Evolutionary conservation across 148 eudicot species (phyloP).

Genomic region (Rhododendron ferrugineum): DNA sequence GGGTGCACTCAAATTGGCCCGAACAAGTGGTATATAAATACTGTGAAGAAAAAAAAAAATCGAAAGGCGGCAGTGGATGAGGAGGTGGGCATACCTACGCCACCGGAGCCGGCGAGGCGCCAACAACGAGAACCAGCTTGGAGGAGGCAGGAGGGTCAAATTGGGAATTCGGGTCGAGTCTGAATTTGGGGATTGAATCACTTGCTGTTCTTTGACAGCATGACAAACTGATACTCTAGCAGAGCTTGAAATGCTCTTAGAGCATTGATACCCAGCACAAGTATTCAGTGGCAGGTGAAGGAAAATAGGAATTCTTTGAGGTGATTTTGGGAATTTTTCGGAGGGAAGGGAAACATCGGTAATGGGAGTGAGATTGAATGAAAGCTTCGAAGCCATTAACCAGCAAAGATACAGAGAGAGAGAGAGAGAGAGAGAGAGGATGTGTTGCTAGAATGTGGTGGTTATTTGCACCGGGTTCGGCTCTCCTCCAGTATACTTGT

Average conservation of each 20-base stretch:
- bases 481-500: too few relatives aligned
- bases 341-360: constrained; percentile 20
- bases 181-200: constrained; percentile 23
- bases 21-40: background rate
- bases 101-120: constrained; percentile 91
- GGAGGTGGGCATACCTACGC: constrained; percentile 56
- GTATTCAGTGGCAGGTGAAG: constrained; percentile 1
- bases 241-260: constrained; percentile 6
- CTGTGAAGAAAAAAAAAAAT: background rate
- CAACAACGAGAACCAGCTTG: constrained; percentile 77
- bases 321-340: constrained; percentile 13
- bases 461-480: too few relatives aligned
- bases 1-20: too few relatives aligned
- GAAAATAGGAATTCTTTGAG: constrained; percentile 20
- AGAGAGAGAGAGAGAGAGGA: too few relatives aligned
- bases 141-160: constrained; percentile 26
- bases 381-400: constrained; percentile 45
- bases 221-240: constrained; percentile 10
- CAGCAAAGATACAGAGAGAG: too few relatives aligned
- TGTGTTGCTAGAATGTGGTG: too few relatives aligned
- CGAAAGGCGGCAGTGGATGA: background rate
- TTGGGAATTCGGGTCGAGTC: constrained; percentile 21
- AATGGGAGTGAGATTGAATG: constrained; percentile 27
- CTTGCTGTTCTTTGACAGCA: constrained; percentile 46
- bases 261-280: background rate